These are phyloP conservation scores for Hypoxylon sp. DNA, from an alignment of 2,329 filamentous ascomycete genomes.

Conservation along the genomic window DNA sequence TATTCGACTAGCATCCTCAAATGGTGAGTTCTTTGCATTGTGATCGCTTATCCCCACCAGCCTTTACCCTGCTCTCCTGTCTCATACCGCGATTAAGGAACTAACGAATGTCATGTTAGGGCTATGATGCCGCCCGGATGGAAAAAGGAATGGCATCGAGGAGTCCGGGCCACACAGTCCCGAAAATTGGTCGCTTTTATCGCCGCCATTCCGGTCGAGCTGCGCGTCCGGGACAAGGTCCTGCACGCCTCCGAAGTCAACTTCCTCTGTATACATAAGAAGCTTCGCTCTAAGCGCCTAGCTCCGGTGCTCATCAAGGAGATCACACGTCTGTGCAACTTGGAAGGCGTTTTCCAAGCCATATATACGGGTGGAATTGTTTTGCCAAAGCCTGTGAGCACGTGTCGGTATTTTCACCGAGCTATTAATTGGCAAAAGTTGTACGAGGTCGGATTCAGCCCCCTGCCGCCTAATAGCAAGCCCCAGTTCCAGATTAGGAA, in stretches of 20 bases:
- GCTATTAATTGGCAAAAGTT: constrained; percentile 96
- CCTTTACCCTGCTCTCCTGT: constrained; percentile 17
- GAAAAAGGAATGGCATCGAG: constrained; percentile 94
- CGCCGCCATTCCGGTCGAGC: constrained; percentile 87
- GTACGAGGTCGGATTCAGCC: constrained; percentile 94
- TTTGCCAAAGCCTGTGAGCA: constrained; percentile 90
- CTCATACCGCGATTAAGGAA: neutral
- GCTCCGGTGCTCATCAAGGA: constrained; percentile 97
- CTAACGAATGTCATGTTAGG: constrained; percentile 62
- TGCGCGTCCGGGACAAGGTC: constrained; percentile 82
- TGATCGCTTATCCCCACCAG: neutral
- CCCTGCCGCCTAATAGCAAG: constrained; percentile 85
- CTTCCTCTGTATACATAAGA: constrained; percentile 98
- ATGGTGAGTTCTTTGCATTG: constrained; percentile 70
- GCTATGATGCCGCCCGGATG: constrained; percentile 95
- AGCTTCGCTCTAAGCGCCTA: constrained; percentile 91
- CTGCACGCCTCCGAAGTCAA: constrained; percentile 93
- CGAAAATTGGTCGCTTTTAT: constrained; percentile 95
- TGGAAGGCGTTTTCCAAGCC: constrained; percentile 89
- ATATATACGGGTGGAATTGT: constrained; percentile 96
- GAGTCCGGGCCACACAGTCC: constrained; percentile 86
- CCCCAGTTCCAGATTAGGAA: constrained; percentile 87
- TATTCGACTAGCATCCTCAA: constrained; percentile 91
- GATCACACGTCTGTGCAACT: constrained; percentile 91
- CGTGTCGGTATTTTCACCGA: constrained; percentile 95